Evolutionary conservation across 257 asterid genomes (phyloP).

Genomic region (Sherardia arvensis): DNA sequence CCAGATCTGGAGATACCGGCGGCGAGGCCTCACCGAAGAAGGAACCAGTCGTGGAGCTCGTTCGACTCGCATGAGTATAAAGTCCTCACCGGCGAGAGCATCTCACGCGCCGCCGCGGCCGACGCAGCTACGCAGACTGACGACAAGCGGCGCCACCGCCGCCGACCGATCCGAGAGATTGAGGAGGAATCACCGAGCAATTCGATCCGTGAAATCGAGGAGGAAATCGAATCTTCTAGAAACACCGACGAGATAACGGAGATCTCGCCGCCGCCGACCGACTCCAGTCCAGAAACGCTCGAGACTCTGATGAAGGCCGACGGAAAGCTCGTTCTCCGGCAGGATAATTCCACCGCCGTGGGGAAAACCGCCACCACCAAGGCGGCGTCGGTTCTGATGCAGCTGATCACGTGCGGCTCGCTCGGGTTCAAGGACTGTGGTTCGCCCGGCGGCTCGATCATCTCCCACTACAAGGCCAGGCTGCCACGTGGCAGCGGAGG

Average conservation of each 20-base stretch:
- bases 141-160: constrained; percentile 41
- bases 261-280: constrained; percentile 74
- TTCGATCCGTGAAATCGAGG: constrained; percentile 27
- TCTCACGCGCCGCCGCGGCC: constrained; percentile 32
- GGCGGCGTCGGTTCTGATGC: constrained; percentile 62
- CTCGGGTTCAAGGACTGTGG: constrained; percentile 67
- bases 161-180: constrained; percentile 24
- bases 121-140: constrained; percentile 77
- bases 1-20: constrained; percentile 14
- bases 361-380: constrained; percentile 24
- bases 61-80: constrained; percentile 58
- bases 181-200: no score
- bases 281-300: constrained; percentile 82
- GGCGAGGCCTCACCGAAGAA: constrained; percentile 26
- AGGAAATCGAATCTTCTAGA: constrained; percentile 24
- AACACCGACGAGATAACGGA: constrained; percentile 24
- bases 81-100: constrained; percentile 42
- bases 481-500: constrained; percentile 45
- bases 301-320: constrained; percentile 64
- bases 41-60: constrained; percentile 81
- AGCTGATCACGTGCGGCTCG: constrained; percentile 69
- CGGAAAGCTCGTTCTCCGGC: constrained; percentile 23
- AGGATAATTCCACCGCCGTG: constrained; percentile 6
- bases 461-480: constrained; percentile 49
- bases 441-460: constrained; percentile 34